Conservation (phyloP, 2,329 filamentous ascomycete species). For the Trichoderma citrinoviride region DNA sequence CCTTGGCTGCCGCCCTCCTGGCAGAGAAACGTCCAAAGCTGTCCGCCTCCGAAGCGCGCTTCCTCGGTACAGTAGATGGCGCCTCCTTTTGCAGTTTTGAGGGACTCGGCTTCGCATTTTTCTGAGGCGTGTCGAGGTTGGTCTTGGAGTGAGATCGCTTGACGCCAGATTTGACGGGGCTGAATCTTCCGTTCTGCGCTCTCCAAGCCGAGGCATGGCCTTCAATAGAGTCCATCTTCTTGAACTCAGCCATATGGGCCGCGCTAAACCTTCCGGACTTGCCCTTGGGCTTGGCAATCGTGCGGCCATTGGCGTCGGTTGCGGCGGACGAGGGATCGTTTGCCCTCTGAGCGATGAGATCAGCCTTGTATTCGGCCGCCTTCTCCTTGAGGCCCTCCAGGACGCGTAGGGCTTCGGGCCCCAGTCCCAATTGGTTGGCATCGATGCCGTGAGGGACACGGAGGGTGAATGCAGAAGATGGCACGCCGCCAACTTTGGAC, state of each 20-base stretch:
- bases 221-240: constrained; percentile 96
- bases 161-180: constrained; percentile 43
- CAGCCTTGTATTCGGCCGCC: constrained; percentile 66
- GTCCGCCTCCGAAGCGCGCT: constrained; percentile 35
- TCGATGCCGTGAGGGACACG: constrained; percentile 56
- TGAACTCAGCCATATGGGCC: constrained; percentile 82
- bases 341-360: constrained; percentile 62
- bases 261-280: constrained; percentile 79
- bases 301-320: constrained; percentile 53
- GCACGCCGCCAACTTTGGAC: constrained; percentile 51
- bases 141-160: constrained; percentile 48
- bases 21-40: constrained; percentile 33
- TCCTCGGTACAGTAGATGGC: constrained; percentile 38
- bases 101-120: constrained; percentile 50
- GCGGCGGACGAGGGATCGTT: constrained; percentile 39
- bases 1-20: constrained; percentile 29
- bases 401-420: constrained; percentile 58
- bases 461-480: constrained; percentile 65
- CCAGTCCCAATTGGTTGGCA: constrained; percentile 51
- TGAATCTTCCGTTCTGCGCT: constrained; percentile 51
- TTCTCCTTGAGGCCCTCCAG: constrained; percentile 70
- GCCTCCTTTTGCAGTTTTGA: constrained; percentile 65
- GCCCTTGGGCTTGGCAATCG: constrained; percentile 76
- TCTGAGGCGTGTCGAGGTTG: constrained; percentile 38
- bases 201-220: constrained; percentile 79